phyloP scores from a whole-genome alignment of 352 stramenopile species.

The Phytophthora palmivora region DNA sequence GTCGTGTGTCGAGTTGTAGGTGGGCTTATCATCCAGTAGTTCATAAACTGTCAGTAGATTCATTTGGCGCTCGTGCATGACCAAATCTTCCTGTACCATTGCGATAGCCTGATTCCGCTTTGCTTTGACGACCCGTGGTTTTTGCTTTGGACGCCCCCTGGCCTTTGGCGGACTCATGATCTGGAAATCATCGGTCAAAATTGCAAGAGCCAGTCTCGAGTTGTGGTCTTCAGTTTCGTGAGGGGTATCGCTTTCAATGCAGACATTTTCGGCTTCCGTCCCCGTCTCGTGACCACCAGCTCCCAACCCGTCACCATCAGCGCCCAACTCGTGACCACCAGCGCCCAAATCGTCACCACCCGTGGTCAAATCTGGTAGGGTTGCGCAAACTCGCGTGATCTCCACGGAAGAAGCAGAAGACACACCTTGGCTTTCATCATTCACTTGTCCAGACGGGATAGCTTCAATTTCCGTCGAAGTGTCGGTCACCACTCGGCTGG shows the following conservation, averaged over 20 bases:
- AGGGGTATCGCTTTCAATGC: neutral
- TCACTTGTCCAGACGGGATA: too few species aligned
- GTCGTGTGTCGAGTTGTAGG: neutral
- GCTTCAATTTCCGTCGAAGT: too few species aligned
- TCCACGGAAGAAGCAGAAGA: slow-evolving; percentile 1
- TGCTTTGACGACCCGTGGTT: slow-evolving; percentile 10
- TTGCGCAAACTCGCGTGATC: neutral
- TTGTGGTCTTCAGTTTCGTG: neutral
- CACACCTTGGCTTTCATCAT: too few species aligned
- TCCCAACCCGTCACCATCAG: slow-evolving; percentile 1
- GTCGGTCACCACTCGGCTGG: too few species aligned
- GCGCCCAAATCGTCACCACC: neutral
- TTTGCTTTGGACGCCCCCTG: slow-evolving; percentile 10
- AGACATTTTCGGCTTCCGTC: too few species aligned
- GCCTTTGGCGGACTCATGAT: slow-evolving; percentile 5
- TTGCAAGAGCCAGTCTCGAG: too few species aligned
- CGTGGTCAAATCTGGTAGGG: neutral
- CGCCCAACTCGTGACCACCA: neutral
- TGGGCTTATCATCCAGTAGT: neutral
- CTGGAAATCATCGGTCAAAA: slow-evolving; percentile 1
- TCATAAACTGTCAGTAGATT: slow-evolving; percentile 5
- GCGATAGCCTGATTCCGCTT: slow-evolving; percentile 7
- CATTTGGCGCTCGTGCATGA: neutral
- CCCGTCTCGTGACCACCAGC: too few species aligned
- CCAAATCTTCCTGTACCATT: slow-evolving; percentile 14